phyloP scores from a whole-genome alignment of 2,329 filamentous ascomycete genomes.

The Aspergillus sp. region DNA sequence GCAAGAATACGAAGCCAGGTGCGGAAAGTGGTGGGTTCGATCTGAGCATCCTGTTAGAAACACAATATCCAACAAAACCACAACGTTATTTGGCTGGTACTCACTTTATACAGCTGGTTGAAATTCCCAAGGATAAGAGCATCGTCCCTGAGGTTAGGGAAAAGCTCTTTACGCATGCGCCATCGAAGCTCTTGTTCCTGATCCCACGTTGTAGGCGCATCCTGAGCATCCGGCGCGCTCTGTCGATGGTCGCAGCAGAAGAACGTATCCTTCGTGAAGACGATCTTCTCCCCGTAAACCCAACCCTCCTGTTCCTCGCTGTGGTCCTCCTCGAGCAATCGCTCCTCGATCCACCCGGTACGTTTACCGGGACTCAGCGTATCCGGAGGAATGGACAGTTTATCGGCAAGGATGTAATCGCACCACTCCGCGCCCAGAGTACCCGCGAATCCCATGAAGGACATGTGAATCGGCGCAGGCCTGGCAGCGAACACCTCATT shows the following conservation, averaged over 20 bases:
- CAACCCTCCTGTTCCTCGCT: conserved; percentile 66
- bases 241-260: conserved; percentile 97
- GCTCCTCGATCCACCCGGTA: conserved; percentile 66
- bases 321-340: conserved; percentile 54
- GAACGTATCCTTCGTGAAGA: conserved; percentile 90
- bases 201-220: conserved; percentile 65
- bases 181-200: conserved; percentile 75
- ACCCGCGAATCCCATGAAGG: conserved; percentile 98
- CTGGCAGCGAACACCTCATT: conserved; percentile 96
- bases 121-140: conserved; percentile 93
- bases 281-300: conserved; percentile 95
- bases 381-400: conserved; percentile 71
- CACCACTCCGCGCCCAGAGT: conserved; percentile 97
- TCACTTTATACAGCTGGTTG: conserved; percentile 95
- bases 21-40: conserved; percentile 92
- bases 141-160: conserved; percentile 73
- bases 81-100: not conserved
- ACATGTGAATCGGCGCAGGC: conserved; percentile 95
- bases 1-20: conserved; percentile 90
- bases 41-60: conserved; percentile 45
- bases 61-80: not conserved
- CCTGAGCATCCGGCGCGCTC: conserved; percentile 66
- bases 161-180: conserved; percentile 88
- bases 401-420: conserved; percentile 88
- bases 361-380: conserved; percentile 73